A percentile compares a stretch with the other conserved stretches of the same genome.
Evolutionary conservation across 2,329 filamentous ascomycete genomes (phyloP).

Genomic region (Aspergillus novofumigatus): DNA sequence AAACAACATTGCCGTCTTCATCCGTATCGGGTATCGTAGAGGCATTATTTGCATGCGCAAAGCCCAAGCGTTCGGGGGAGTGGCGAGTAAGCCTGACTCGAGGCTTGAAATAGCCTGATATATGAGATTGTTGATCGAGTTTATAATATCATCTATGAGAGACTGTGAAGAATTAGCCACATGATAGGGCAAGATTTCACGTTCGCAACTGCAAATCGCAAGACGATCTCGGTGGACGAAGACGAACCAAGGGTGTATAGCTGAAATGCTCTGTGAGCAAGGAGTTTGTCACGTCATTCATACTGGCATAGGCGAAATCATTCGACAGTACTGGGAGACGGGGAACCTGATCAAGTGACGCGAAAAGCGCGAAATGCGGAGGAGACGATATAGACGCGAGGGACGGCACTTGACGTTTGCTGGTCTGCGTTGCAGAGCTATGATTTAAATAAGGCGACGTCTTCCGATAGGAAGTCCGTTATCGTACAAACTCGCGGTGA

Average conservation of each 20-base stretch:
- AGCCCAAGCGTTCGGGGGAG: conserved; percentile 78
- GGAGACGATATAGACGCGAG: background rate
- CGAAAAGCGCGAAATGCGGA: conserved; percentile 7
- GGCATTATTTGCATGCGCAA: conserved; percentile 51
- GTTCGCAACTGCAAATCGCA: background rate
- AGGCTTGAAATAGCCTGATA: conserved; percentile 85
- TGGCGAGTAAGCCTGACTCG: conserved; percentile 72
- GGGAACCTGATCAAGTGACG: conserved; percentile 6
- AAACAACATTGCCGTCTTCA: conserved; percentile 42
- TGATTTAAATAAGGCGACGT: background rate
- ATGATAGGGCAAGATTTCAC: background rate
- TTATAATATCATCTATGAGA: conserved; percentile 96
- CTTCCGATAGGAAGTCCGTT: background rate
- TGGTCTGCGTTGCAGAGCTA: background rate
- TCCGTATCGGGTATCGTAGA: conserved; percentile 46
- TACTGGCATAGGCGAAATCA: conserved; percentile 21
- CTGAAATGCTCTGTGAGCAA: conserved; percentile 93
- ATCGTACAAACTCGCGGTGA: background rate
- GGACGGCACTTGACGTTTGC: background rate
- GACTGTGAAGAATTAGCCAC: conserved; percentile 52
- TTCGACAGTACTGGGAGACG: background rate
- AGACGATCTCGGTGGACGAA: background rate
- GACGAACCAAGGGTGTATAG: conserved; percentile 81
- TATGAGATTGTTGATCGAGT: conserved; percentile 88
- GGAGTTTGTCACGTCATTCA: conserved; percentile 47